A percentile compares a stretch with the other conserved stretches of the same genome.
phyloP scores from a whole-genome alignment of 208 protist species.

The Leishmania turanica region DNA sequence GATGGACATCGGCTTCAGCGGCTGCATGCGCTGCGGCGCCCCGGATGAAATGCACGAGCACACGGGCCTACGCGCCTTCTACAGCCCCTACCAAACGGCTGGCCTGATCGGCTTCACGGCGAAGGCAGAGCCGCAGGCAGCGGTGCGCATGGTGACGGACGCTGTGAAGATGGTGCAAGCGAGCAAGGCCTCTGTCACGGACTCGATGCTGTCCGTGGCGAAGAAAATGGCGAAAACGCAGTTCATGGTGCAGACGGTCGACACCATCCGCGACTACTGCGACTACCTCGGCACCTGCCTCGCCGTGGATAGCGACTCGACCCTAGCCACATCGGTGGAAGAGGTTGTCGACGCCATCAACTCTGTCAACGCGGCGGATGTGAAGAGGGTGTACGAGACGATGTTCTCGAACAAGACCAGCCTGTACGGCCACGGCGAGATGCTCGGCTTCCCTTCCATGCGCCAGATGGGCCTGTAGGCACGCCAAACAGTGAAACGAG shows the following conservation, averaged over 20 bases:
- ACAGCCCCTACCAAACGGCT: constrained; percentile 76
- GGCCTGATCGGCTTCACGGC: constrained; percentile 86
- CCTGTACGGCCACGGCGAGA: constrained; percentile 83
- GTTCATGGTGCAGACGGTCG: constrained; percentile 59
- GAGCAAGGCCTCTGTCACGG: constrained; percentile 37
- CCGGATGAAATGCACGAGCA: constrained; percentile 43
- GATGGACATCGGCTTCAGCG: constrained; percentile 69
- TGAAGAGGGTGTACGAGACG: constrained; percentile 68
- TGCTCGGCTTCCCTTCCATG: constrained; percentile 80
- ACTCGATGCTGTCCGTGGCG: constrained; percentile 46
- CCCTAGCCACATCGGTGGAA: constrained; percentile 39
- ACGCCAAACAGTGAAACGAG: background rate
- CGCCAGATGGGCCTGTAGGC: constrained; percentile 68
- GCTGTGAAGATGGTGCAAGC: constrained; percentile 53
- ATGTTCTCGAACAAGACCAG: constrained; percentile 73
- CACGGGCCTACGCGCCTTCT: constrained; percentile 74
- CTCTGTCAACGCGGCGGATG: constrained; percentile 51
- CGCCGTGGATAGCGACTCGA: constrained; percentile 39
- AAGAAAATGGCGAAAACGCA: constrained; percentile 68
- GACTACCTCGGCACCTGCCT: constrained; percentile 88
- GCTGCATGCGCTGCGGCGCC: constrained; percentile 51
- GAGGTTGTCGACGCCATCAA: constrained; percentile 73
- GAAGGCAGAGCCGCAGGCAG: constrained; percentile 44
- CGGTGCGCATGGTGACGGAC: constrained; percentile 68
- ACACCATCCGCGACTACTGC: constrained; percentile 82